These are phyloP conservation scores for Xylaria intraflava DNA, from an alignment of 495 filamentous ascomycete species.

Conservation along the genomic window DNA sequence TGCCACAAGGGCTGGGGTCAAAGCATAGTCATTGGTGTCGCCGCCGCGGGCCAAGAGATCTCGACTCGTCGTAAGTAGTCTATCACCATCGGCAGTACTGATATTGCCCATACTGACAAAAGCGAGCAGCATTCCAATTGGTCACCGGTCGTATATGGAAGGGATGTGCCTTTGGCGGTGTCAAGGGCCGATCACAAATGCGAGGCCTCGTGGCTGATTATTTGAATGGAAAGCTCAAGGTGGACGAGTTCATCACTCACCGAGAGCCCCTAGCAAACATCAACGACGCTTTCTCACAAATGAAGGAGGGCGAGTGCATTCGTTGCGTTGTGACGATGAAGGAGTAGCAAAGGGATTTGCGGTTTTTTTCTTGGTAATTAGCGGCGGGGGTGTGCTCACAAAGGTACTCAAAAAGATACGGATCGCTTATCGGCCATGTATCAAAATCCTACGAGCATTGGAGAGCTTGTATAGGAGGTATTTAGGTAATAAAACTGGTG, in stretches of 20 bases:
- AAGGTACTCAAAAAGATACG: background rate
- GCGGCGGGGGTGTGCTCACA: background rate
- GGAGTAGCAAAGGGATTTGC: slow-evolving; percentile 21
- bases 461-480: background rate
- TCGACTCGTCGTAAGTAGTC: slow-evolving; percentile 77
- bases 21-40: slow-evolving; percentile 96
- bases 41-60: slow-evolving; percentile 96
- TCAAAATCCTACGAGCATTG: background rate
- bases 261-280: slow-evolving; percentile 72
- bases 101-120: slow-evolving; percentile 16
- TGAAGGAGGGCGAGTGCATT: slow-evolving; percentile 96
- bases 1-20: slow-evolving; percentile 99
- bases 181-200: slow-evolving; percentile 93
- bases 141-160: slow-evolving; percentile 98
- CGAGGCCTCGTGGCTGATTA: slow-evolving; percentile 87
- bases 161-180: slow-evolving; percentile 93
- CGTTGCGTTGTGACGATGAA: slow-evolving; percentile 68
- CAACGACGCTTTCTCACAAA: slow-evolving; percentile 83
- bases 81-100: background rate
- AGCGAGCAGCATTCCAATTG: slow-evolving; percentile 80
- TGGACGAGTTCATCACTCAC: slow-evolving; percentile 99
- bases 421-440: background rate
- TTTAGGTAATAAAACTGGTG: too few species aligned
- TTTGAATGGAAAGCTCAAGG: slow-evolving; percentile 82
- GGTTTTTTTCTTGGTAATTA: background rate